Conservation (phyloP, 371 early-diverging fungal species). For the Basidiobolus meristosporus region DNA sequence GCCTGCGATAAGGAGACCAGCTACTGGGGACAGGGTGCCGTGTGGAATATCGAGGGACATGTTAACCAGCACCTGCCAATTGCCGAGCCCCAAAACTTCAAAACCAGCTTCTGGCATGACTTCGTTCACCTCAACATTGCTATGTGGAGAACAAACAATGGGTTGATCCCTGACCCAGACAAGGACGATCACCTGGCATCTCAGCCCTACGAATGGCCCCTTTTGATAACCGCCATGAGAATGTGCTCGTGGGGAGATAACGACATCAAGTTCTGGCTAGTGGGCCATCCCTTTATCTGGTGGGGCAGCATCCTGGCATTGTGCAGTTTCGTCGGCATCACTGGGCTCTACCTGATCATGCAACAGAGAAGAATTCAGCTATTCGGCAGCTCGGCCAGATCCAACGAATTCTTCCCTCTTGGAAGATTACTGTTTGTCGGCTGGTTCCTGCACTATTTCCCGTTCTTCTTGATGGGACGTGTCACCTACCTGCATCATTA, state of each 20-base stretch:
- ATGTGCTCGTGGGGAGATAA: conserved; percentile 95
- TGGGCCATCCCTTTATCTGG: conserved; percentile 96
- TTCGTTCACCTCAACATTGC: conserved; percentile 89
- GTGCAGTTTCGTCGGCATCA: no score
- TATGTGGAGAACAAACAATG: conserved; percentile 97
- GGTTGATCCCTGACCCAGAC: conserved; percentile 89
- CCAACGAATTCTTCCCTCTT: conserved; percentile 50
- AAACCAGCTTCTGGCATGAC: conserved; percentile 67
- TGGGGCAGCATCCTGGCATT: conserved; percentile 75
- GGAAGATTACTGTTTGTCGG: conserved; percentile 63
- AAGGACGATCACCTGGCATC: conserved; percentile 84
- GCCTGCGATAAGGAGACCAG: not conserved
- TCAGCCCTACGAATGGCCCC: conserved; percentile 87
- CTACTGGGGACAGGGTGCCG: not conserved
- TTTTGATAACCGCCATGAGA: conserved; percentile 78
- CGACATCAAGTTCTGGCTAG: conserved; percentile 78
- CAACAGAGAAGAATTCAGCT: no score
- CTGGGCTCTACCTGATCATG: no score
- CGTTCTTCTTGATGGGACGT: conserved; percentile 95
- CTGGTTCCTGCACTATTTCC: conserved; percentile 93
- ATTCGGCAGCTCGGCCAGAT: conserved; percentile 44
- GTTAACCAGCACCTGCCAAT: no score
- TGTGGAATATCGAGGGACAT: conserved; percentile 19
- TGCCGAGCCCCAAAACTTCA: conserved; percentile 20
- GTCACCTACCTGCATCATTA: conserved; percentile 98